A percentile compares a stretch with the other conserved stretches of the same genome.
These are phyloP conservation scores for Spergularia azorica DNA, from an alignment of 179 eudicot genomes.

Conservation along the genomic window DNA sequence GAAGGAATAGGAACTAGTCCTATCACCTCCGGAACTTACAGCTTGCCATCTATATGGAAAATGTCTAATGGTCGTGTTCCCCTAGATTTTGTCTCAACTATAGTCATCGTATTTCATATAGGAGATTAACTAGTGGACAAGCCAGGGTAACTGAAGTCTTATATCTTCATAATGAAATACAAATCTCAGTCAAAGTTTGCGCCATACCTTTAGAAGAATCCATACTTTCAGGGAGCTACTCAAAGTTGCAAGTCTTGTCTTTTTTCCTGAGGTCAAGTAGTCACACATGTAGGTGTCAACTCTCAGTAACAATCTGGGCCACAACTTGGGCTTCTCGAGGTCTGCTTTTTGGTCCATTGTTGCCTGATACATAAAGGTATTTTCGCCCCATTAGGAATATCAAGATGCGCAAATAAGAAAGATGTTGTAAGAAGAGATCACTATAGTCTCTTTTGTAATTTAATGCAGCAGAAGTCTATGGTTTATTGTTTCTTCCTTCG, in stretches of 20 bases:
- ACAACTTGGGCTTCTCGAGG: slow-evolving; percentile 73
- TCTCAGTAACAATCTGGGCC: slow-evolving; percentile 78
- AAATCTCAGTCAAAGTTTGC: neutral
- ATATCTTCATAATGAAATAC: neutral
- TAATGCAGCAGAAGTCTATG: neutral
- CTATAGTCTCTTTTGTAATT: no score
- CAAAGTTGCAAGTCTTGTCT: slow-evolving; percentile 71
- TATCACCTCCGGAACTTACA: no score
- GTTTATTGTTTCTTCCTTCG: neutral
- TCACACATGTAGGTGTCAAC: slow-evolving; percentile 81
- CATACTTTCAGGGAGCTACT: slow-evolving; percentile 95
- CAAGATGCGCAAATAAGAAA: slow-evolving; percentile 2
- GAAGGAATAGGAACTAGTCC: no score
- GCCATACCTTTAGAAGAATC: slow-evolving; percentile 80
- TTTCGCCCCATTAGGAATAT: neutral
- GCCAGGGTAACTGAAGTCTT: neutral
- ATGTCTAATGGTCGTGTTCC: no score
- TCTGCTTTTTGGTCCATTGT: slow-evolving; percentile 64
- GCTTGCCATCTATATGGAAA: no score
- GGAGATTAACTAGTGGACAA: no score
- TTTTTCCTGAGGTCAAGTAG: slow-evolving; percentile 78
- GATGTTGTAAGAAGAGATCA: neutral
- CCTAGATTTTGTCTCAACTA: no score
- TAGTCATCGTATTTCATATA: no score
- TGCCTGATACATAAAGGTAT: slow-evolving; percentile 50